Evolutionary conservation across 306 rosid species (phyloP).

Genomic region (Vicia villosa): DNA sequence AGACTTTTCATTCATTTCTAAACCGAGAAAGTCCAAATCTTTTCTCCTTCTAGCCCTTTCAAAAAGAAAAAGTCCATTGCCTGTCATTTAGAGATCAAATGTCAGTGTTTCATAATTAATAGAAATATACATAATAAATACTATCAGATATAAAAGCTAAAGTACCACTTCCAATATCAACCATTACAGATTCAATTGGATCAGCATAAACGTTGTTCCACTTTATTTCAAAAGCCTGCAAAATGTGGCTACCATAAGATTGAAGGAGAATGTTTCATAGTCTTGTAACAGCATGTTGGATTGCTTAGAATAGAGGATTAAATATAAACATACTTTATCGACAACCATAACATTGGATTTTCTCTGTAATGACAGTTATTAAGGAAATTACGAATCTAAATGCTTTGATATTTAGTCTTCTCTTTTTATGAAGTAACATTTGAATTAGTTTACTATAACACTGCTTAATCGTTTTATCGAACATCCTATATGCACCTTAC

Average conservation of each 20-base stretch:
- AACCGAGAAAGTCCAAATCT: slow-evolving; percentile 81
- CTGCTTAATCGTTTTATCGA: no score
- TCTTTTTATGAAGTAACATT: no score
- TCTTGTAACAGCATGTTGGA: background rate
- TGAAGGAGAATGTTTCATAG: background rate
- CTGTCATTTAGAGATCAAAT: slow-evolving; percentile 50
- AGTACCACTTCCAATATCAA: slow-evolving; percentile 96
- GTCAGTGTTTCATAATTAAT: slow-evolving; percentile 25
- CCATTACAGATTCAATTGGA: slow-evolving; percentile 68
- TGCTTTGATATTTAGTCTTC: no score
- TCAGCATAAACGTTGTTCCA: slow-evolving; percentile 64
- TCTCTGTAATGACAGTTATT: no score
- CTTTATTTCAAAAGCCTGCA: slow-evolving; percentile 82
- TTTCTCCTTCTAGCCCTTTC: slow-evolving; percentile 79
- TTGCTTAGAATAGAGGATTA: no score
- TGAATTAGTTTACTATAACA: no score
- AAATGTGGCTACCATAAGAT: slow-evolving; percentile 39
- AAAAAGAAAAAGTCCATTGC: slow-evolving; percentile 80
- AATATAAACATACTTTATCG: slow-evolving; percentile 74
- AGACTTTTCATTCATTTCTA: slow-evolving; percentile 93
- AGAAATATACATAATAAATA: background rate
- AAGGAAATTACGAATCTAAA: no score
- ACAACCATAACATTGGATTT: slow-evolving; percentile 74
- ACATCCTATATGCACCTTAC: no score
- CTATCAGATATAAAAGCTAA: slow-evolving; percentile 11